phyloP scores from a whole-genome alignment of 192 early-diverging fungal genomes.

The Fimicolochytrium jonesii region DNA sequence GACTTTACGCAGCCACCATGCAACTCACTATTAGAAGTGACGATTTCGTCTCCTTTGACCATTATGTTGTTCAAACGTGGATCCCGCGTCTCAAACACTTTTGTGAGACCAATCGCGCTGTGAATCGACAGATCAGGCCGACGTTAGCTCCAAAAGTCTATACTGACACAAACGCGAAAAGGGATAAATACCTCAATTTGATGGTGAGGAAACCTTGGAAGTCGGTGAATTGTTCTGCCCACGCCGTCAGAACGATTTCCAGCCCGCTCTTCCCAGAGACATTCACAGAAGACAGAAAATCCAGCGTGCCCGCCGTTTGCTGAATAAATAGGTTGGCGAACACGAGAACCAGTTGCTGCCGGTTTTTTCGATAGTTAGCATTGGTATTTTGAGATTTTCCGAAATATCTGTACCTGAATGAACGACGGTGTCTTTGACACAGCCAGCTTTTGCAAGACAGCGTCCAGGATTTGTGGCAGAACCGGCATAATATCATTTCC shows the following conservation, averaged over 20 bases:
- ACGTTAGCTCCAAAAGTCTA: too few relatives aligned
- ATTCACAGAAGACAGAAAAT: conserved; percentile 62
- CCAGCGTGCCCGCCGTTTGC: conserved; percentile 42
- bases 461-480: conserved; percentile 73
- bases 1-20: too few relatives aligned
- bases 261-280: conserved; percentile 66
- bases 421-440: conserved; percentile 74
- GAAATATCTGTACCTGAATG: conserved; percentile 66
- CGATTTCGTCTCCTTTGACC: conserved; percentile 80
- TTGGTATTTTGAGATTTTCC: too few relatives aligned
- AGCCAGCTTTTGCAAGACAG: conserved; percentile 66
- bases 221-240: conserved; percentile 80
- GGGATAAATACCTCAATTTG: conserved; percentile 64
- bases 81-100: conserved; percentile 61
- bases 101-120: conserved; percentile 73
- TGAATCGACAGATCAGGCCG: not conserved
- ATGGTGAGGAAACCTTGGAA: conserved; percentile 78
- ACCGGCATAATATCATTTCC: conserved; percentile 59
- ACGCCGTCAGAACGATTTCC: conserved; percentile 67
- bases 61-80: conserved; percentile 57
- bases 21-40: conserved; percentile 43
- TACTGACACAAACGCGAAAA: not conserved
- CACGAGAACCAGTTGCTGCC: conserved; percentile 73
- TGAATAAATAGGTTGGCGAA: conserved; percentile 84
- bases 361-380: too few relatives aligned